phyloP scores from a whole-genome alignment of 768 basidiomycete genomes.

The Pulveroboletus ravenelii region DNA sequence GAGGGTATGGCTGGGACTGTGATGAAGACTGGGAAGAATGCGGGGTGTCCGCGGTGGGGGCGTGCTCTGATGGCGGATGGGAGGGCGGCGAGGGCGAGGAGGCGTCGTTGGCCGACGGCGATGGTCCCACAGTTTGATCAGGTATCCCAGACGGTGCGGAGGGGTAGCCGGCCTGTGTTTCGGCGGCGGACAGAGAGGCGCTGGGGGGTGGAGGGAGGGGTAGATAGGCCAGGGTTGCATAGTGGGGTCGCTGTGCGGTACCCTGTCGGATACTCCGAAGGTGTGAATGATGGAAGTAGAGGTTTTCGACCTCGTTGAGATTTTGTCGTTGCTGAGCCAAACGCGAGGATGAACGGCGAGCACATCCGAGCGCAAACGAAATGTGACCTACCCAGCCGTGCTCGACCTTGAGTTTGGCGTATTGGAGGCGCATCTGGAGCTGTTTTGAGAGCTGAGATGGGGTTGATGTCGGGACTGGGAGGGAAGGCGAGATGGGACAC shows the following conservation, averaged over 20 bases:
- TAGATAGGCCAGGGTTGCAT: not conserved
- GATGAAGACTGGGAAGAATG: not conserved
- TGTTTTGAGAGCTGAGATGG: conserved; percentile 58
- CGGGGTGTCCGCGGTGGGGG: not conserved
- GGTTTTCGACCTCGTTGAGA: conserved; percentile 76
- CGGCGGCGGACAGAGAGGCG: not conserved
- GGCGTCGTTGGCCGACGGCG: not conserved
- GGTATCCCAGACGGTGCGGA: conserved; percentile 10
- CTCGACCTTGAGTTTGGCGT: conserved; percentile 74
- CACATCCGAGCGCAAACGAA: not conserved
- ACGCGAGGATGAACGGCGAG: not conserved
- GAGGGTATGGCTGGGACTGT: not conserved
- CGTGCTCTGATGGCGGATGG: conserved; percentile 4
- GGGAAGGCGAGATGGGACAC: conserved; percentile 18
- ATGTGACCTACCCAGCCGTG: conserved; percentile 66
- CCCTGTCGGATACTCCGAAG: conserved; percentile 30
- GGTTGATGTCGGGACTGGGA: not conserved
- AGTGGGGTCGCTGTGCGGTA: conserved; percentile 17
- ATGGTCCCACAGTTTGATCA: conserved; percentile 16
- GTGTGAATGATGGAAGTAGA: conserved; percentile 74
- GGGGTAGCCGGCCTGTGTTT: conserved; percentile 4
- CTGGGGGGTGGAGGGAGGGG: not conserved
- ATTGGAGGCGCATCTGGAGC: conserved; percentile 68
- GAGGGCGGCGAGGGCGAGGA: conserved; percentile 3
- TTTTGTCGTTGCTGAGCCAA: conserved; percentile 63